phyloP scores from a whole-genome alignment of 192 early-diverging fungal species.

The Spinellus fusiger region DNA sequence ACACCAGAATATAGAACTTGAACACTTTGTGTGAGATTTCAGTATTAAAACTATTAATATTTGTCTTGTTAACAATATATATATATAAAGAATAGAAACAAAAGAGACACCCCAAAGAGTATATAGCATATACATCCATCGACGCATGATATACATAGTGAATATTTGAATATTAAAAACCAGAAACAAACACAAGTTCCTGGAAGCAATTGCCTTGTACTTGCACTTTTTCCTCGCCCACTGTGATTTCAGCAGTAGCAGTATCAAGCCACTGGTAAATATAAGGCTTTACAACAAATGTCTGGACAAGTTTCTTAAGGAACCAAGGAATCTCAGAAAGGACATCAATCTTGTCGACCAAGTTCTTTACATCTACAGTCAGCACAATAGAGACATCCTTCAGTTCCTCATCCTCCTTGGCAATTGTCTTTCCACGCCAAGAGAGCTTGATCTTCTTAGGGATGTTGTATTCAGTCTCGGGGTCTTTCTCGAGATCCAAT shows the following conservation, averaged over 20 bases:
- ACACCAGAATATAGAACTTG: too few relatives aligned
- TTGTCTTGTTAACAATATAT: too few relatives aligned
- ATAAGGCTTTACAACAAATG: slow-evolving; percentile 88
- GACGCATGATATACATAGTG: too few relatives aligned
- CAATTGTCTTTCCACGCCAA: slow-evolving; percentile 76
- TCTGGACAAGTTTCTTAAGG: slow-evolving; percentile 84
- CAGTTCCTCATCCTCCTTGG: slow-evolving; percentile 54
- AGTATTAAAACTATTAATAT: too few relatives aligned
- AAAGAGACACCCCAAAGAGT: too few relatives aligned
- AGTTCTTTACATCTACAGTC: slow-evolving; percentile 51
- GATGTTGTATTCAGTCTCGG: slow-evolving; percentile 80
- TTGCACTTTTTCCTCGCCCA: slow-evolving; percentile 64
- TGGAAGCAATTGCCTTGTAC: slow-evolving; percentile 71
- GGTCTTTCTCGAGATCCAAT: slow-evolving; percentile 56
- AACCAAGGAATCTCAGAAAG: slow-evolving; percentile 88
- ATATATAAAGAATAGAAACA: too few relatives aligned
- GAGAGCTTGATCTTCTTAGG: slow-evolving; percentile 66
- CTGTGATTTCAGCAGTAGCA: slow-evolving; percentile 58
- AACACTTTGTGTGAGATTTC: too few relatives aligned
- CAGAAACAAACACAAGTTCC: slow-evolving; percentile 71
- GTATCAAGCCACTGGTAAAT: slow-evolving; percentile 91
- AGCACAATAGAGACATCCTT: slow-evolving; percentile 60
- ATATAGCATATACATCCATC: too few relatives aligned
- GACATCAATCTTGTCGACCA: slow-evolving; percentile 85
- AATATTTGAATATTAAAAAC: too few relatives aligned